Conservation (phyloP, 2,329 filamentous ascomycete genomes). For the Tetracladium maxilliforme region DNA sequence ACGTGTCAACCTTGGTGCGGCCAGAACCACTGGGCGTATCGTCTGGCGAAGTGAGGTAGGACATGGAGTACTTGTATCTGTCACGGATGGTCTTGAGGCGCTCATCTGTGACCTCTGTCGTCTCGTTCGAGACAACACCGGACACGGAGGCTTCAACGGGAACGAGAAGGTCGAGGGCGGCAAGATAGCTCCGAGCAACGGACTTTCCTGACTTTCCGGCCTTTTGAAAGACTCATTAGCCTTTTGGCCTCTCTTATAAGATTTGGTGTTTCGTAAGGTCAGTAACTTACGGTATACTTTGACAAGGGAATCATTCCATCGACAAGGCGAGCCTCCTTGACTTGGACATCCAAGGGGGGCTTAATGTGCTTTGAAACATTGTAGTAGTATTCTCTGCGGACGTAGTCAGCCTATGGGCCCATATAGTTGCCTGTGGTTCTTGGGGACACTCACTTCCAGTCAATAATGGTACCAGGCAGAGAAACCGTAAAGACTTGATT, state of each 20-base stretch:
- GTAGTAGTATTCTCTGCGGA: too few relatives aligned
- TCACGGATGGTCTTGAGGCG: conserved; percentile 1
- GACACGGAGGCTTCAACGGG: conserved; percentile 1
- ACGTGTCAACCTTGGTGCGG: too few relatives aligned
- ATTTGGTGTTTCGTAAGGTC: too few relatives aligned
- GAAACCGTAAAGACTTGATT: too few relatives aligned
- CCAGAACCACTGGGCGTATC: too few relatives aligned
- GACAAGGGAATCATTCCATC: conserved; percentile 4
- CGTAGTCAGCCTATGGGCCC: too few relatives aligned
- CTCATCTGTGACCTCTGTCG: too few relatives aligned
- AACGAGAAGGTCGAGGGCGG: conserved; percentile 4
- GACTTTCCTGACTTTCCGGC: conserved; percentile 4
- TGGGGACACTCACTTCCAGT: too few relatives aligned
- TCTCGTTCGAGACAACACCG: background rate
- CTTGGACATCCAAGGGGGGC: conserved; percentile 1
- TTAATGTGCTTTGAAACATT: too few relatives aligned
- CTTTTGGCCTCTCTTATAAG: background rate
- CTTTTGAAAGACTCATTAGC: conserved; percentile 1
- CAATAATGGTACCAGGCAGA: too few relatives aligned
- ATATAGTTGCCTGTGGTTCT: too few relatives aligned
- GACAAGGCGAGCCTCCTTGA: conserved; percentile 5
- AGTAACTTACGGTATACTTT: conserved; percentile 3
- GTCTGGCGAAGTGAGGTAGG: too few relatives aligned
- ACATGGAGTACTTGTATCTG: conserved; percentile 2
- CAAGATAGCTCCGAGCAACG: conserved; percentile 4